Percentiles rank a stretch among this genome's conserved stretches.
phyloP scores from a whole-genome alignment of 2,329 filamentous ascomycete genomes.

The Colletotrichum caudatum region DNA sequence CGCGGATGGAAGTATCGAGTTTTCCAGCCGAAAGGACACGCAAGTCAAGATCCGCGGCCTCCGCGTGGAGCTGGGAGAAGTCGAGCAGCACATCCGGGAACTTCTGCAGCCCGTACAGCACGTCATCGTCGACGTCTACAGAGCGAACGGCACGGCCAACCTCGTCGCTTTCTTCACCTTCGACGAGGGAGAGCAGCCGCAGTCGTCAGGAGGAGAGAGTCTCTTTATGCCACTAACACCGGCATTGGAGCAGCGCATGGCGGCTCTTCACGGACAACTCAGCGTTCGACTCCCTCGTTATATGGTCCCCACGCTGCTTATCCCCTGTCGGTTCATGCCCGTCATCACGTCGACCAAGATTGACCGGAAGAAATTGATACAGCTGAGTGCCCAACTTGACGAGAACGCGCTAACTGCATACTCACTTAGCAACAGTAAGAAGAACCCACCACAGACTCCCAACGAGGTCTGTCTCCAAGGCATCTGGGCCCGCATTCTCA shows the following conservation, averaged over 20 bases:
- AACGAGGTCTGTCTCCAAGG: conserved; percentile 5
- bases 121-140: conserved; percentile 20
- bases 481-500: conserved; percentile 9
- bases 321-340: conserved; percentile 42
- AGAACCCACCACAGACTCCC: conserved; percentile 15
- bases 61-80: conserved; percentile 11
- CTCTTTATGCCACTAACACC: conserved; percentile 4
- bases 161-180: conserved; percentile 14
- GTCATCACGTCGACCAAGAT: conserved; percentile 41
- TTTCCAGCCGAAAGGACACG: neutral
- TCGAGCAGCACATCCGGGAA: neutral
- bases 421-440: conserved; percentile 13
- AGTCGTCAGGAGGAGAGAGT: neutral
- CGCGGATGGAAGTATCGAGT: conserved; percentile 4
- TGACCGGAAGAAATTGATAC: conserved; percentile 26
- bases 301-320: conserved; percentile 41
- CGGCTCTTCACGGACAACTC: conserved; percentile 29
- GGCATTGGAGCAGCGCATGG: conserved; percentile 1
- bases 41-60: conserved; percentile 41
- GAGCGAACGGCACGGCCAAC: neutral
- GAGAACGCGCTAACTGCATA: conserved; percentile 10
- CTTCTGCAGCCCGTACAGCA: conserved; percentile 2
- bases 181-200: neutral
- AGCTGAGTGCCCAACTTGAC: conserved; percentile 12
- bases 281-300: conserved; percentile 24